Percentiles rank a stretch among this genome's conserved stretches.
Evolutionary conservation across 139 green algal species (phyloP).

Genomic region (Ettlia oleoabundans): DNA sequence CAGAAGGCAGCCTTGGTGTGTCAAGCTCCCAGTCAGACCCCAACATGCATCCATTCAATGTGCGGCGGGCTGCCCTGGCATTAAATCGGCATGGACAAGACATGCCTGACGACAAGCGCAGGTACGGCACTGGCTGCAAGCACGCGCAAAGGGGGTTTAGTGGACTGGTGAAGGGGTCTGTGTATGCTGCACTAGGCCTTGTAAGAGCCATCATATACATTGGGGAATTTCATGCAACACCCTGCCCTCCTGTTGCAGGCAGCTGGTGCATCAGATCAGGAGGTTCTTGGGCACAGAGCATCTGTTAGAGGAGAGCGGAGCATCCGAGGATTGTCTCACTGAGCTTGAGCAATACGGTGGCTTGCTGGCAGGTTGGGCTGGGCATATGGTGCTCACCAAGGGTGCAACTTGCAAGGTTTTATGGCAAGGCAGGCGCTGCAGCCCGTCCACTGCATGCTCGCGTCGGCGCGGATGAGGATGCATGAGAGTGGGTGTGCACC

Average conservation of each 20-base stretch:
- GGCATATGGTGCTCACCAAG: background rate
- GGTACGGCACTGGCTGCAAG: too few species aligned
- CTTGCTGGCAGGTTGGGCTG: constrained; percentile 18
- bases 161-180: too few species aligned
- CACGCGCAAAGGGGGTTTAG: too few species aligned
- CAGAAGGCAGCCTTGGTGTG: too few species aligned
- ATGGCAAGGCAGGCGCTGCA: background rate
- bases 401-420: background rate
- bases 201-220: too few species aligned
- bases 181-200: too few species aligned
- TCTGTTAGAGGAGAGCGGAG: background rate
- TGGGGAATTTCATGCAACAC: too few species aligned
- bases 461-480: too few species aligned
- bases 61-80: constrained; percentile 48
- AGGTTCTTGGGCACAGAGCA: background rate
- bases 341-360: background rate
- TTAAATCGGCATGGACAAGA: constrained; percentile 33
- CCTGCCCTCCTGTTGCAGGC: too few species aligned
- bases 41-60: constrained; percentile 34
- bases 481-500: too few species aligned
- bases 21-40: background rate
- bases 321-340: background rate
- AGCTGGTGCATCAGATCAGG: background rate
- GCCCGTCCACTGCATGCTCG: too few species aligned
- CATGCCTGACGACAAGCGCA: constrained; percentile 41